These are phyloP conservation scores for Blumeria hordei DNA, from an alignment of 2,329 filamentous ascomycete genomes.

Conservation along the genomic window DNA sequence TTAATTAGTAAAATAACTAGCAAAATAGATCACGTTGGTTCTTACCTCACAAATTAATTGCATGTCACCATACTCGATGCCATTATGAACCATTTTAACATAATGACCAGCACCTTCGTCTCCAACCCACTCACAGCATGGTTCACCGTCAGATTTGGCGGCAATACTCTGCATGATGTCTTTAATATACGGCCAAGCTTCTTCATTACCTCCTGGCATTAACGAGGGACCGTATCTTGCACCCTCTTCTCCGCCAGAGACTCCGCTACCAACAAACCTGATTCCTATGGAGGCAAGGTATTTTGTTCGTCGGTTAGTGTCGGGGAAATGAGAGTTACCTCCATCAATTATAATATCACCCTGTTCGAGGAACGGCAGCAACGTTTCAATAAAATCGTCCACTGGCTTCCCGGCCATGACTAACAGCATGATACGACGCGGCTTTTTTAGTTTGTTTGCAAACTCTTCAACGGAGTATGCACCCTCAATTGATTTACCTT, in stretches of 20 bases:
- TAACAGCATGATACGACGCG: constrained; percentile 91
- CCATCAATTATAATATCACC: constrained; percentile 99
- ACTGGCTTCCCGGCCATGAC: constrained; percentile 97
- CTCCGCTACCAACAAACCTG: constrained; percentile 87
- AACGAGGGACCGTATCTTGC: constrained; percentile 90
- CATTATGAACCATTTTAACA: constrained; percentile 99
- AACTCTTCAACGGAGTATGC: constrained; percentile 90
- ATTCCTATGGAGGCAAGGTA: constrained; percentile 75
- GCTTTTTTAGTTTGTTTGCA: constrained; percentile 85
- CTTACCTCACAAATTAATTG: constrained; percentile 95
- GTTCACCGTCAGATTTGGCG: constrained; percentile 89
- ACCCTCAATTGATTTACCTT: constrained; percentile 79
- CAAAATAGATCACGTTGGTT: not conserved
- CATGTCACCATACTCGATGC: constrained; percentile 99
- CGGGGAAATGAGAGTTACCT: constrained; percentile 97
- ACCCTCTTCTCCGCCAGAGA: constrained; percentile 98
- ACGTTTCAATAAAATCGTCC: constrained; percentile 94
- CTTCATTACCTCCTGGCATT: constrained; percentile 98
- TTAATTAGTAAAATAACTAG: constrained; percentile 4
- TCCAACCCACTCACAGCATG: constrained; percentile 99
- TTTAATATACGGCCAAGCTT: constrained; percentile 95
- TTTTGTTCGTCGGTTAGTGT: constrained; percentile 89
- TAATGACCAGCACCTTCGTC: constrained; percentile 99
- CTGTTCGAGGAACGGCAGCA: constrained; percentile 58
- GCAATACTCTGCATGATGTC: constrained; percentile 96